phyloP scores from a whole-genome alignment of 2,329 filamentous ascomycete species.

The Aureobasidium subglaciale region DNA sequence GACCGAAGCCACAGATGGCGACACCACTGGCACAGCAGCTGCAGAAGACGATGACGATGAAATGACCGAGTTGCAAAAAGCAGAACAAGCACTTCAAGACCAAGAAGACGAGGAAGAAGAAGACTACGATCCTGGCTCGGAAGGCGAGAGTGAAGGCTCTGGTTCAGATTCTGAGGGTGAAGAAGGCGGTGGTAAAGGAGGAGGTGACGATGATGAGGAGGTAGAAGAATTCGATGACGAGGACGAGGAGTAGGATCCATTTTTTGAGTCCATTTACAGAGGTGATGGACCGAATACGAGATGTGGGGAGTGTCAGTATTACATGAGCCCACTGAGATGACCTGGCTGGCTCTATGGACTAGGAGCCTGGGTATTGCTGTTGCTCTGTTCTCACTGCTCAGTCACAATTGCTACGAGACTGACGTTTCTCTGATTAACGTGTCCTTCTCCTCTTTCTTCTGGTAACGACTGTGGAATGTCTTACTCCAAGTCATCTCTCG shows the following conservation, averaged over 20 bases:
- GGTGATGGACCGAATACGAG: too few relatives aligned
- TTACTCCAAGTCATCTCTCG: too few relatives aligned
- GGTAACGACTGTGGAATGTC: too few relatives aligned
- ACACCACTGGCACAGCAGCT: conserved; percentile 21
- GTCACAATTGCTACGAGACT: too few relatives aligned
- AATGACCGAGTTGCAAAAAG: conserved; percentile 34
- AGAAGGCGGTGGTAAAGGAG: conserved; percentile 19
- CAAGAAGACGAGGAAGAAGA: conserved; percentile 37
- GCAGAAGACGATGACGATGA: conserved; percentile 29
- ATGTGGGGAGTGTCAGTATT: too few relatives aligned
- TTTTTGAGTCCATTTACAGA: background rate
- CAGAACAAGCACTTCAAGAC: conserved; percentile 29
- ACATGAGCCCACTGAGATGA: too few relatives aligned
- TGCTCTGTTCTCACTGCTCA: too few relatives aligned
- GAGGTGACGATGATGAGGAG: conserved; percentile 21
- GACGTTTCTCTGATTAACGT: too few relatives aligned
- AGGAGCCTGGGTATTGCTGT: too few relatives aligned
- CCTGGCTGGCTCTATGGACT: too few relatives aligned
- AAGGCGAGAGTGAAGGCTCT: conserved; percentile 35
- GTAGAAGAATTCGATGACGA: conserved; percentile 28
- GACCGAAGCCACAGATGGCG: conserved; percentile 24
- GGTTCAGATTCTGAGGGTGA: conserved; percentile 31
- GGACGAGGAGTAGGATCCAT: conserved; percentile 25
- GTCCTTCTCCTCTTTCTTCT: too few relatives aligned
- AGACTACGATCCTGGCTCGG: conserved; percentile 34